Percentiles rank a stretch among this genome's conserved stretches.
Evolutionary conservation across 495 filamentous ascomycete species (phyloP).

Genomic region (Amphirosellinia nigrospora): DNA sequence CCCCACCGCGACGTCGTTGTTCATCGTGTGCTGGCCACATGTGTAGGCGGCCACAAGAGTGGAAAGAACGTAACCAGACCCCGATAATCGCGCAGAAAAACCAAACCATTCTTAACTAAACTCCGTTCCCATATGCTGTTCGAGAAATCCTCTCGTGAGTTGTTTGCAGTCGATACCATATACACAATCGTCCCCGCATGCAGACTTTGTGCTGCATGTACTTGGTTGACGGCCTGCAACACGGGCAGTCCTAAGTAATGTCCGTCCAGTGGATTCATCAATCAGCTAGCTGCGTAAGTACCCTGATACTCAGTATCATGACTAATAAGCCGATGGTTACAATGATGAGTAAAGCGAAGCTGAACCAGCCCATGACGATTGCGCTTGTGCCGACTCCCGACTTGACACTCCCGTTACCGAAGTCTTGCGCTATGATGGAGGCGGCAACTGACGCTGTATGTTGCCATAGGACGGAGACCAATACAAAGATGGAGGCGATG

Average conservation of each 20-base stretch:
- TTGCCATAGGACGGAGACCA: constrained; percentile 77
- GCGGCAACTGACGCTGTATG: constrained; percentile 96
- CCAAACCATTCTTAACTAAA: constrained; percentile 18
- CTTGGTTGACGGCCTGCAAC: background rate
- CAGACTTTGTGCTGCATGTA: background rate
- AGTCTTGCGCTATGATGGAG: constrained; percentile 87
- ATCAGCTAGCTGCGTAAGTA: constrained; percentile 60
- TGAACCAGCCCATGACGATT: constrained; percentile 98
- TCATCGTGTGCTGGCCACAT: background rate
- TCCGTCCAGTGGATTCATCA: constrained; percentile 27
- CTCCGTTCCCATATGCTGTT: constrained; percentile 27
- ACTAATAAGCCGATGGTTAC: constrained; percentile 93
- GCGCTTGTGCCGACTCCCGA: constrained; percentile 89
- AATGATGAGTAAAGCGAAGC: constrained; percentile 87
- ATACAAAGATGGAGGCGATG: constrained; percentile 77
- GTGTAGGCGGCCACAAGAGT: constrained; percentile 1
- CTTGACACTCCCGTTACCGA: constrained; percentile 91
- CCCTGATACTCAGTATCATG: constrained; percentile 90
- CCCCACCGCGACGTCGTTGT: background rate
- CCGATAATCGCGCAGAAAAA: constrained; percentile 20
- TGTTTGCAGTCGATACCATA: constrained; percentile 22
- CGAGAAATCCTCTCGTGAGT: constrained; percentile 21
- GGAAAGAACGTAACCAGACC: constrained; percentile 4
- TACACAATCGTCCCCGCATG: constrained; percentile 15
- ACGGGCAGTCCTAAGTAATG: background rate